Evolutionary conservation across 106 monocot species (phyloP).

Genomic region (Phalaenopsis equestris): DNA sequence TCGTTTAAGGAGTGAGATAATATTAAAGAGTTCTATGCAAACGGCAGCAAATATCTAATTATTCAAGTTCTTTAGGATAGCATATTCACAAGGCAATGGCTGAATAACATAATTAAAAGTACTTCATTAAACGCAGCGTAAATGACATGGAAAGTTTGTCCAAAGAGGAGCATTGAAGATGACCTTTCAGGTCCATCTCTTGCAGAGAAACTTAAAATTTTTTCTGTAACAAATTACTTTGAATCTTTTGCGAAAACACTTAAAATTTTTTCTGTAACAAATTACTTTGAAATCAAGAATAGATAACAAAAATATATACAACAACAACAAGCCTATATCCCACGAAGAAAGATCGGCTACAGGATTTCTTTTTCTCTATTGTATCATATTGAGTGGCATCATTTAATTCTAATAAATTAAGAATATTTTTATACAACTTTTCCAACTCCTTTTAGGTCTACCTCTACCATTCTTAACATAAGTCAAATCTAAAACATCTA

Average conservation of each 20-base stretch:
- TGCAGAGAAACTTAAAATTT: background rate
- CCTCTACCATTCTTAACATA: too few species aligned
- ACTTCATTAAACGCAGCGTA: background rate
- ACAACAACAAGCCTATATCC: background rate
- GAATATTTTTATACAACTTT: too few species aligned
- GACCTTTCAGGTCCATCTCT: background rate
- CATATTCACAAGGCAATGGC: background rate
- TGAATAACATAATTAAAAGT: background rate
- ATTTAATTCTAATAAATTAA: too few species aligned
- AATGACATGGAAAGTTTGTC: background rate
- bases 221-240: background rate
- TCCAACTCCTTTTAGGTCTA: too few species aligned
- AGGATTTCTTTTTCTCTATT: too few species aligned
- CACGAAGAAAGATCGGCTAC: too few species aligned
- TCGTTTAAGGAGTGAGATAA: background rate
- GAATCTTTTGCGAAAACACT: background rate
- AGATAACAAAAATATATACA: background rate
- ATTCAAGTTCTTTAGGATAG: background rate
- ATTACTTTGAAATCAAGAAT: background rate
- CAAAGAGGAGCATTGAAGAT: background rate
- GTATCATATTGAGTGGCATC: too few species aligned
- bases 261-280: background rate
- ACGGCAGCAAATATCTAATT: background rate
- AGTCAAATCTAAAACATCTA: too few species aligned
- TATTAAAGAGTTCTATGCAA: background rate